Percentiles rank a stretch among this genome's conserved stretches.
Evolutionary conservation across 2,329 filamentous ascomycete genomes (phyloP).

Genomic region (Lachnellula cervina): DNA sequence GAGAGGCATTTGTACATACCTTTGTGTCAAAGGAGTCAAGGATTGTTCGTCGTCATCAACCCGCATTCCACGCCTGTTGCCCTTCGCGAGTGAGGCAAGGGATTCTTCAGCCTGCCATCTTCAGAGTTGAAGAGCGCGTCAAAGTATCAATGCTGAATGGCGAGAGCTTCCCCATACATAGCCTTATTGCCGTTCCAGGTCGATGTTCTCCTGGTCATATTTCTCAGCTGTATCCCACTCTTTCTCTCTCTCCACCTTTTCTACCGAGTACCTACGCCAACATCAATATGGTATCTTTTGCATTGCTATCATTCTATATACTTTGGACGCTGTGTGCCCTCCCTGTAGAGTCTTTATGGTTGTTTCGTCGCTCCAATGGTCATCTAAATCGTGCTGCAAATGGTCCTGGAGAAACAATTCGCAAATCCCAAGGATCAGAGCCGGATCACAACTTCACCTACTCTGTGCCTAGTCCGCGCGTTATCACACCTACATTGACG

Average conservation of each 20-base stretch:
- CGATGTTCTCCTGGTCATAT: not conserved
- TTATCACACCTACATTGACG: constrained; percentile 5
- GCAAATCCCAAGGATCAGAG: not conserved
- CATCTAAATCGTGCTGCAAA: not conserved
- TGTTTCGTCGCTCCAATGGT: constrained; percentile 6
- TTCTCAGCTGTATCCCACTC: not conserved
- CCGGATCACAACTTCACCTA: not conserved
- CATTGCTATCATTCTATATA: constrained; percentile 1
- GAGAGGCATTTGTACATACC: not conserved
- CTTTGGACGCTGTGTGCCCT: constrained; percentile 9
- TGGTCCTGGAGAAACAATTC: not conserved
- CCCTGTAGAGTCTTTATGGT: constrained; percentile 6
- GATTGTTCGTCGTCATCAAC: not conserved
- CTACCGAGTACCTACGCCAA: not conserved
- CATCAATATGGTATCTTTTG: constrained; percentile 1
- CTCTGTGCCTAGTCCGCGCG: not conserved
- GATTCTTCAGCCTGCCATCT: constrained; percentile 1
- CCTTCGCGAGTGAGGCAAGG: not conserved
- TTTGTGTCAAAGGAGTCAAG: not conserved
- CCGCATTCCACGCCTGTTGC: constrained; percentile 1
- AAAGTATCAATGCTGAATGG: not conserved
- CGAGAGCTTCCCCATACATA: too few relatives aligned
- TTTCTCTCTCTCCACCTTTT: not conserved
- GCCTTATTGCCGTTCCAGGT: too few relatives aligned
- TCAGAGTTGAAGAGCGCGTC: constrained; percentile 1